A percentile compares a stretch with the other conserved stretches of the same genome.
Conservation (phyloP, 208 protist genomes). For the Crithidia mellificae region DNA sequence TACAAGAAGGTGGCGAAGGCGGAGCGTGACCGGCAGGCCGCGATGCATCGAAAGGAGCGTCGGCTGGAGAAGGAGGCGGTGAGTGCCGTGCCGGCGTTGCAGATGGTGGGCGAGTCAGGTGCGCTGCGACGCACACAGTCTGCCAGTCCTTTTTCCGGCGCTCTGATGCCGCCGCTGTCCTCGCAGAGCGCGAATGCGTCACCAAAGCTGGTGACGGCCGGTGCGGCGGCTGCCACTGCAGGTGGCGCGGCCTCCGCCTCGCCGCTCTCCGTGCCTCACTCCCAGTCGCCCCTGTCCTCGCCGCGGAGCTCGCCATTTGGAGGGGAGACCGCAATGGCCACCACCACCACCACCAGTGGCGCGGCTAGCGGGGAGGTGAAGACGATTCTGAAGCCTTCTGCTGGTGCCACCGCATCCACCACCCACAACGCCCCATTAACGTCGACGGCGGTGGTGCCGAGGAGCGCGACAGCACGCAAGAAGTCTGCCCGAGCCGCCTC, state of each 20-base stretch:
- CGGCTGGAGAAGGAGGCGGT: conserved; percentile 11
- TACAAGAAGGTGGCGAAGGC: conserved; percentile 51
- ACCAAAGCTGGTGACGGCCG: neutral
- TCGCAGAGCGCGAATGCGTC: neutral
- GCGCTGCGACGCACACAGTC: no score
- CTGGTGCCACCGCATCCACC: no score
- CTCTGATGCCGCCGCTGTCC: no score
- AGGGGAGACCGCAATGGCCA: neutral
- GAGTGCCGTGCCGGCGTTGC: neutral
- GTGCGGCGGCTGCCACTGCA: neutral
- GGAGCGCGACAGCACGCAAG: neutral
- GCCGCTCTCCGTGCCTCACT: conserved; percentile 1
- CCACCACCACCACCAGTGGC: neutral
- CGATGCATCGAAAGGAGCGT: conserved; percentile 26
- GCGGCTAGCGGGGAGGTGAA: neutral
- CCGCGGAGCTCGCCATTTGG: neutral
- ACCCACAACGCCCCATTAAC: neutral
- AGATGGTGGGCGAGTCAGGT: no score
- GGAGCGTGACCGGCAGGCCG: conserved; percentile 44
- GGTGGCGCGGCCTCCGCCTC: neutral
- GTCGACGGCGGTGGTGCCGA: neutral
- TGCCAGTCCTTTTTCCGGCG: neutral
- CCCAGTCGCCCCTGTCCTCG: neutral
- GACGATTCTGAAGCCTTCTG: conserved; percentile 9
- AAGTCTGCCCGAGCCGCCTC: neutral